Base-by-base conservation (phyloP, 2,329 filamentous ascomycete species). In the Chaetomium strumarium region DNA sequence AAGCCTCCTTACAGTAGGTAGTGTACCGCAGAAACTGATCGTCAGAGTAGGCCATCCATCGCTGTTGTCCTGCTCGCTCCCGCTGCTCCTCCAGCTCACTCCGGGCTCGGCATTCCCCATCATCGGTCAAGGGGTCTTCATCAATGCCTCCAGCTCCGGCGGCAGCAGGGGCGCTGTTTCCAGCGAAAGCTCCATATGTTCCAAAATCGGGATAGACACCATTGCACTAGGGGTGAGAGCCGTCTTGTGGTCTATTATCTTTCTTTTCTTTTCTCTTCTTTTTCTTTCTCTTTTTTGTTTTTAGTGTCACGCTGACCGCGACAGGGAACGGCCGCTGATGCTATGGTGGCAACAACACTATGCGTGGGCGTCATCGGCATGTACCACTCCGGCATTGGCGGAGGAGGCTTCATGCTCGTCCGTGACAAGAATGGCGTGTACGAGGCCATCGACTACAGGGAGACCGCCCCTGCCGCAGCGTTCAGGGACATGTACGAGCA, bases 391-490 rank as follows among this genome's bases (percentile, higher is more conserved):
- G 91, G 92, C 14, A 86, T 96, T 54, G 91, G 88, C 17, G 92
- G 92, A 7, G 92, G 92, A 38, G 92, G 92, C 2, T 97, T 97
- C 70, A 87, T 90, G 78, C 75, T 96, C 5, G 80, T 96, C 5
- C 83, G 88, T 44, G 77, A 81, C 33, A 72, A 80, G 14, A 75
- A 88, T 53, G 90, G 90, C n/a, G 74, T 75, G 16, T 95, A 91
- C 65, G 90, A 95, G 64, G 84, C 85, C 53, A 83, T 97, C 60
- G 92, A 97, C 69, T 97, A 95, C 65, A 79, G 92, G 43, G 92
- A 97, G 68, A 83, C 86, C 0, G 92, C 92, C 0, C 92, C 92
- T 0, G 86, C 85, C 0, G 87, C 88, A 0, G 88, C 90, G 0
- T 84, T 78, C 58, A 76, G 90, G 68, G 81, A 95, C 63, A 97